Evolutionary conservation across 441 rosid species (phyloP), one percentile per base, ranked within the genome.

Genomic region (Erodium texanum): DNA sequence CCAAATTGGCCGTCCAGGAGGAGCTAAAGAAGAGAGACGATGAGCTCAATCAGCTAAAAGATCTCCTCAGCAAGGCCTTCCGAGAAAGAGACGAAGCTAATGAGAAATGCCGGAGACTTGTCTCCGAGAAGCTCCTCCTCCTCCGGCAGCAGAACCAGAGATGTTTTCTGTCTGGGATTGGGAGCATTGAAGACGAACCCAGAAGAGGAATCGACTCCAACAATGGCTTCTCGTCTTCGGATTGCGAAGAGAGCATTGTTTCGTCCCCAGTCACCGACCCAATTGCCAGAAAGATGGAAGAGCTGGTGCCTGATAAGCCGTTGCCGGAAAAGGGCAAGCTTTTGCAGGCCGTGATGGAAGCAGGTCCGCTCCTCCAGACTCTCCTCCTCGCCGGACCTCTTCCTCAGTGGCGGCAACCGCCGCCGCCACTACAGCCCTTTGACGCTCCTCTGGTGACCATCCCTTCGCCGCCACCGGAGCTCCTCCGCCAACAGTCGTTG

Each of bases 191-290:
- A 50, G 87, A 73, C 6, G 89, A 87, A 36, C 87, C 83, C 36
- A 77, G 77, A 68, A 70, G 75, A 72, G 80, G 71, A 62, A 77
- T 75, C 22, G 84, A 79, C 69, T 79, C 80, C 62, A 74, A 79
- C 80, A 64, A 78, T 73, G 87, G 82, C 27, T 79, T 87, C 72
- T 85, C 77, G 1, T 80, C 83, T 24, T 89, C 98, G 1, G 97
- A 93, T 62, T 87, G 97, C 19, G 97, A 90, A 62, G 97, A 90
- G 74, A 90, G 95, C 87, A 86, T 84, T 16, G 96, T 93, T 68
- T 90, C 98, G 10, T 89, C 95, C 16, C 79, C 86, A 0, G 69
- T 71, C 67, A 68, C 68, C 38, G 84, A 76, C 66, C 73, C 75
- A 70, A 79, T 79, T 68, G 14, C 48, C 48, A 12, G 48, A 41